Evolutionary conservation across 1,139 yeast genomes (phyloP).

Genomic region (Pichia sp.): DNA sequence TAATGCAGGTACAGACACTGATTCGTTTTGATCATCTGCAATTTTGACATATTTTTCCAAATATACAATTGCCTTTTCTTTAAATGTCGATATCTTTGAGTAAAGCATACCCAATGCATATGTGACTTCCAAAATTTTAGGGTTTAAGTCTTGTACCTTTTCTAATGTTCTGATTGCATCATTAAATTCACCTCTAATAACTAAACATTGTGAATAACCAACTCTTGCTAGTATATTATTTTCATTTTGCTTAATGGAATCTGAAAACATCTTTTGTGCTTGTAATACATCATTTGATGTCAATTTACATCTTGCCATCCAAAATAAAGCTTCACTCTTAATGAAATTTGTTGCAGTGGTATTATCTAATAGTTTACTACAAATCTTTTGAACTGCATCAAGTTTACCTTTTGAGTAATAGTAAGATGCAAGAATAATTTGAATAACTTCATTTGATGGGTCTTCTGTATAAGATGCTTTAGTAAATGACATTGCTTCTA

Average conservation of each 20-base stretch:
- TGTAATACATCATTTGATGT: slow-evolving; percentile 47
- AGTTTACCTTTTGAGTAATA: slow-evolving; percentile 41
- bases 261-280: slow-evolving; percentile 70
- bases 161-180: slow-evolving; percentile 87
- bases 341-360: slow-evolving; percentile 36
- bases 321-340: slow-evolving; percentile 72
- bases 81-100: slow-evolving; percentile 31
- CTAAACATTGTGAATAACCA: slow-evolving; percentile 84
- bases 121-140: slow-evolving; percentile 68
- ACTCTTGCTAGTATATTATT: slow-evolving; percentile 61
- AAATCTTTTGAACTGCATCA: slow-evolving; percentile 50
- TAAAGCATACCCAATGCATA: slow-evolving; percentile 72
- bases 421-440: slow-evolving; percentile 29
- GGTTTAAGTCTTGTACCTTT: slow-evolving; percentile 56
- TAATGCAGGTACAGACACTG: slow-evolving; percentile 62
- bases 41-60: slow-evolving; percentile 69
- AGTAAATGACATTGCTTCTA: slow-evolving; percentile 37
- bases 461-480: slow-evolving; percentile 29
- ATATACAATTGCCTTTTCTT: slow-evolving; percentile 51
- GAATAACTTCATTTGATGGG: slow-evolving; percentile 28
- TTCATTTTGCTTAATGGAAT: slow-evolving; percentile 58
- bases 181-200: slow-evolving; percentile 63
- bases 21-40: slow-evolving; percentile 52
- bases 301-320: slow-evolving; percentile 80
- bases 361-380: slow-evolving; percentile 43